A percentile compares a stretch with the other conserved stretches of the same genome.
These are phyloP conservation scores for Inonotus hispidus DNA, from an alignment of 1,284 basidiomycete species.

Conservation along the genomic window DNA sequence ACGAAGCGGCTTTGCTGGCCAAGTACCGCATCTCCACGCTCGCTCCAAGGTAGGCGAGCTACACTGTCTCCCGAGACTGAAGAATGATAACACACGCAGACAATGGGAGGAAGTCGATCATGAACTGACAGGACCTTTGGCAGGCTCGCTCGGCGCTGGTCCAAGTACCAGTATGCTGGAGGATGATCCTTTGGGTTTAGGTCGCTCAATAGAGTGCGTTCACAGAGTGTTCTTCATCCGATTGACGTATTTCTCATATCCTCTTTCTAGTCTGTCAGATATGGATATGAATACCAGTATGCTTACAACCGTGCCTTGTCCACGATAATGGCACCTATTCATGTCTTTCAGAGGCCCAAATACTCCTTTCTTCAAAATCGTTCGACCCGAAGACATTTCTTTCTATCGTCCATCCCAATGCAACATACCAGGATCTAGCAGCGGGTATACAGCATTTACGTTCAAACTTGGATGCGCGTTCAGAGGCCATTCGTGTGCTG, in stretches of 20 bases:
- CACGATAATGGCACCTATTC: background rate
- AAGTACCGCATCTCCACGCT: constrained; percentile 69
- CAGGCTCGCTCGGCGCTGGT: constrained; percentile 50
- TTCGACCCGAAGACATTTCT: constrained; percentile 96
- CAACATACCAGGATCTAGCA: constrained; percentile 88
- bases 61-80: background rate
- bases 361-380: constrained; percentile 84
- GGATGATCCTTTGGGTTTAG: constrained; percentile 66
- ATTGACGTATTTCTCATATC: constrained; percentile 1
- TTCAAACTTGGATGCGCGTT: constrained; percentile 79
- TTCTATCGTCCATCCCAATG: constrained; percentile 90
- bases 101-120: constrained; percentile 80
- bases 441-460: constrained; percentile 70
- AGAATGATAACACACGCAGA: constrained; percentile 31
- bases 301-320: constrained; percentile 23
- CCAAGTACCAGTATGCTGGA: constrained; percentile 46
- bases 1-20: constrained; percentile 70
- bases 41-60: constrained; percentile 50
- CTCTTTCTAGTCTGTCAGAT: constrained; percentile 45
- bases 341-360: constrained; percentile 58
- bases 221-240: background rate
- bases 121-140: constrained; percentile 63
- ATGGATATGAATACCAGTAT: constrained; percentile 72
- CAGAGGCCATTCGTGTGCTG: constrained; percentile 88
- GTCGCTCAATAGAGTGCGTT: constrained; percentile 51